phyloP scores from a whole-genome alignment of 495 filamentous ascomycete species.

The Aspergillus sclerotiicarbonarius region DNA sequence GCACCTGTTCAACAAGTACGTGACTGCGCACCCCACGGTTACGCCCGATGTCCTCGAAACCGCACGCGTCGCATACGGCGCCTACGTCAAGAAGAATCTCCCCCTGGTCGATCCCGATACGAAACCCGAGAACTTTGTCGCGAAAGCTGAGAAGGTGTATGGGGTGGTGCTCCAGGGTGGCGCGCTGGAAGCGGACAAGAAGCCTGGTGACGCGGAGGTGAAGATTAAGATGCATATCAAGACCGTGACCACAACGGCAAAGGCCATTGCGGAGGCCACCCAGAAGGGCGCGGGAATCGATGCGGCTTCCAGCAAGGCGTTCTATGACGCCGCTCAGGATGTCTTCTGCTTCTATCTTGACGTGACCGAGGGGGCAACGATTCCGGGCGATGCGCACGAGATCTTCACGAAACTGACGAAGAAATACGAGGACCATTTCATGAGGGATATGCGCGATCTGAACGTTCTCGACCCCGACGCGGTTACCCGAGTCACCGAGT shows the following conservation, averaged over 20 bases:
- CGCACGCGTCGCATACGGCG: constrained; percentile 62
- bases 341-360: constrained; percentile 88
- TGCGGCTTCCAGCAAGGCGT: constrained; percentile 49
- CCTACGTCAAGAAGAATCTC: constrained; percentile 78
- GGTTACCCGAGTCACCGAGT: constrained; percentile 86
- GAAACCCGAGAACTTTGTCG: constrained; percentile 46
- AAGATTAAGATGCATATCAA: constrained; percentile 94
- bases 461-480: constrained; percentile 83
- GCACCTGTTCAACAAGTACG: constrained; percentile 62
- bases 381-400: constrained; percentile 70
- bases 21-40: constrained; percentile 38
- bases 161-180: constrained; percentile 51
- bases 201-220: constrained; percentile 71
- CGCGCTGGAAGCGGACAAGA: constrained; percentile 57
- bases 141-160: constrained; percentile 60
- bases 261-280: constrained; percentile 48
- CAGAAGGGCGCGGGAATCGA: constrained; percentile 22
- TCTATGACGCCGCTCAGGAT: constrained; percentile 55
- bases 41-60: constrained; percentile 55
- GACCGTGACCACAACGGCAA: constrained; percentile 63
- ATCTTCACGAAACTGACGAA: constrained; percentile 80
- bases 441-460: constrained; percentile 77
- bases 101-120: constrained; percentile 51
- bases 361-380: constrained; percentile 65
- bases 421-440: constrained; percentile 79